phyloP scores from a whole-genome alignment of 179 eudicot species.

The Spinacia oleracea region DNA sequence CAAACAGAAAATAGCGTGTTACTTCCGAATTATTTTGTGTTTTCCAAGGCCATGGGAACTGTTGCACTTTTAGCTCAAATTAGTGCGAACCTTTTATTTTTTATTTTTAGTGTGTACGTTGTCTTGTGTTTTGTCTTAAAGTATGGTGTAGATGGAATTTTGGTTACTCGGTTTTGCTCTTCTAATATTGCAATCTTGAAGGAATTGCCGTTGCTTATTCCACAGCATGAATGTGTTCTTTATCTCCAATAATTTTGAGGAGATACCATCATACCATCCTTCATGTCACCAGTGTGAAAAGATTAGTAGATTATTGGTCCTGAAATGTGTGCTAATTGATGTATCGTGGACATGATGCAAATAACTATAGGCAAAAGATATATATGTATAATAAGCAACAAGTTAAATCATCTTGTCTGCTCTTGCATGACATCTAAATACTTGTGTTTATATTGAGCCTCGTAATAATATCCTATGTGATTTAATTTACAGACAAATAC shows the following conservation, averaged over 20 bases:
- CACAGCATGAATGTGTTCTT: background rate
- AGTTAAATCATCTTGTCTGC: background rate
- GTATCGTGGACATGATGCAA: background rate
- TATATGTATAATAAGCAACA: background rate
- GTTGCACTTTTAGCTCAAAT: background rate
- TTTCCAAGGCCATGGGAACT: background rate
- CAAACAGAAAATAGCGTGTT: background rate
- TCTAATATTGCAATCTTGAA: background rate
- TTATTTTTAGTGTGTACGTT: background rate
- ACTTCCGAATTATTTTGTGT: background rate
- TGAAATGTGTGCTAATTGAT: background rate
- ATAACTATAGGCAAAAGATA: background rate
- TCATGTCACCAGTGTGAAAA: background rate
- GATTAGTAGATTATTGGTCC: background rate
- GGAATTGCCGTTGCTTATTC: background rate
- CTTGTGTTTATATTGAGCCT: background rate
- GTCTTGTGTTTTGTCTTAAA: background rate
- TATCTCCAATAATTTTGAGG: background rate
- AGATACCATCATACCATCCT: background rate
- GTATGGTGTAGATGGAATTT: background rate
- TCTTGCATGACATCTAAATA: background rate
- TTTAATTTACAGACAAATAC: slow-evolving; percentile 70
- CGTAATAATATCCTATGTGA: slow-evolving; percentile 1
- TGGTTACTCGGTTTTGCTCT: background rate
- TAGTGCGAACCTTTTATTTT: background rate